Base-by-base conservation (phyloP, 352 stramenopile genomes). In the Phytopythium mirpurense region DNA sequence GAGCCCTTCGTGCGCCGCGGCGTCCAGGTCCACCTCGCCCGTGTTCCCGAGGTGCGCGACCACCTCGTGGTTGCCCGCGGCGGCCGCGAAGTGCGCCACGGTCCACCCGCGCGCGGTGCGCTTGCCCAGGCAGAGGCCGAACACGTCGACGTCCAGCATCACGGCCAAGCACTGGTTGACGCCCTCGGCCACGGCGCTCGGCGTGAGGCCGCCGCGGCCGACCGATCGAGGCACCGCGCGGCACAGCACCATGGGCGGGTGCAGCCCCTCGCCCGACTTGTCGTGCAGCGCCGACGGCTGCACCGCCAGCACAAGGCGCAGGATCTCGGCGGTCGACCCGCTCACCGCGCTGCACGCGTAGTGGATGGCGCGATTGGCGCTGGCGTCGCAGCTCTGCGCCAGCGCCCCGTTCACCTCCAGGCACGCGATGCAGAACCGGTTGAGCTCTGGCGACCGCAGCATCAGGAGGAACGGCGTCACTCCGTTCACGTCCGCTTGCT, bases 291-390 rank as follows among this genome's bases (percentile, higher is more conserved):
- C 67, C 24, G 51, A 54, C 6, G 77, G 54, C 38, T 84, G 57
- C 11, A 63, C 47, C 53, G 51, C 31, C 43, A 90, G 58, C n/a
- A 88, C 72, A 10, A 77, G 50, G 19, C 59, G 59, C 35, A 65
- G 70, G 40, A 88, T 77, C 34, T 70, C 62, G 6, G 78, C 64
- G 5, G 75, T 86, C 26, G 54, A 57, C 15, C 53, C 34, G 48
- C 79, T 88, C 23, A 88, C 49, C 34, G 48, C 64, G 47, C 70
- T 67, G n/a, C 71, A 88, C 5, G 72, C 80, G 54, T 76, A 90
- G 38, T 90, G 77, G 53, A 90, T 74, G 5, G 79, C 70, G 38
- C 73, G 73, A 37, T 69, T 73, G 0, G 62, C 65, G 14, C 59
- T 56, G 35, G 86, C 67, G 48, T 88, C 73, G 23, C 67, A 63